Base-by-base conservation (phyloP, 163 green algal genomes). In the Scenedesmus sp. region DNA sequence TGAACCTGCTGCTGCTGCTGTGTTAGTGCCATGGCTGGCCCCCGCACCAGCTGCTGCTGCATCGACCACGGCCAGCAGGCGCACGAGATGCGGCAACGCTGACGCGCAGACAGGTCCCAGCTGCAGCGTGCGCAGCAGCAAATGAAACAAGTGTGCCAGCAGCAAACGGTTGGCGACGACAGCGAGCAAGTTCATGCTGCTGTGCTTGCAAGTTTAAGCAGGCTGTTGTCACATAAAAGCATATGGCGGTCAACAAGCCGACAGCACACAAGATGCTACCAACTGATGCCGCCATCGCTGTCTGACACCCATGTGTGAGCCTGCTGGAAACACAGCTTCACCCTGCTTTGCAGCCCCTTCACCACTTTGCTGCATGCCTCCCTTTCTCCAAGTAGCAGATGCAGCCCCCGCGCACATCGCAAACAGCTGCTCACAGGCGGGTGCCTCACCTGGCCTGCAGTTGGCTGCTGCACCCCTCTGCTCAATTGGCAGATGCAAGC, bases 61-160 rank as follows among this genome's bases (percentile, higher is more conserved):
- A 26, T 91, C 49, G 46, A 46, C 43, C 93, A 89, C 53, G 73
- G 78, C 4, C 61, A 95, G 86, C 68, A 94, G 87, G 61, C 89
- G 89, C 56, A 93, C 92, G n/a, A 95, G 86, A 56, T 91, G 89
- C 35, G 91, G 92, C 83, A 95, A 86, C 81, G 93, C 92, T 35
- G 86, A 87, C 4, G 85, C 83, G n/a, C 85, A 82, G 37, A 92
- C 86, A 37, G 81, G 70, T 37, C 86, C 79, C 87, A 89, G 53
- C 40, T 89, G 49, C 82, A 78, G 81, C 88, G 80, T 15, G 18
- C 44, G 43, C 6, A 13, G 65, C 18, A 35, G 20, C 30, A 80
- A 6, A 78, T 1, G 3, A 46, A 80, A 35, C 70, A 44, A 10
- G 33, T 30, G 7, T 26, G 33, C 44, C 6, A 22, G 26, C 76